Evolutionary conservation across 345 rosid genomes (phyloP), one percentile per base, ranked within the genome.

Genomic region (Balakata baccata): DNA sequence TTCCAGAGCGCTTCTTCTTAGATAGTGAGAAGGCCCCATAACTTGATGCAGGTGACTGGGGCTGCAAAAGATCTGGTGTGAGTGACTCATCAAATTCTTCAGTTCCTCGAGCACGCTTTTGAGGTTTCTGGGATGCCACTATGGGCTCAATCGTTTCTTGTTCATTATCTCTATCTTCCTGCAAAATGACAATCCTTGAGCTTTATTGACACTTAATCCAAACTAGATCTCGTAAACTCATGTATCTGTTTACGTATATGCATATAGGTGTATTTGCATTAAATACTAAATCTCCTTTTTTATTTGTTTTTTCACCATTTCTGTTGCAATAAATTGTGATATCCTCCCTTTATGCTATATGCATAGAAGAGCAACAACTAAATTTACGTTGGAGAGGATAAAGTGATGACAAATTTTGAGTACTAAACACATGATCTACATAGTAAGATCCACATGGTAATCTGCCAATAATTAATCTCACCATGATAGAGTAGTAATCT

Each of bases 101-200:
- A 51, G 87, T 83, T 71, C 77, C 82, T 75, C 75, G 81, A 67
- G 84, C 80, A 75, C 83, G 87, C 82, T 89, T 89, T 74, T 76
- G 85, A 68, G 87, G 86, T 69, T 86, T 84, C 68, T 57, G 80
- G 61, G 79, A 83, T 60, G 86, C 77, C 63, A 77, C 86, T 34
- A 47, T 57, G 51, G 74, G 86, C 73, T 86, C 90, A 60, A 82
- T 84, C 59, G 81, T 83, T 82, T 87, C 93, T 82, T 86, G 85
- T 76, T 91, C 96, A 75, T 90, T 86, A 17, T 85, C 92, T 81
- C 87, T 90, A 73, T 90, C 88, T 74, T 85, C 93, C 87, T 89
- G 85, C 80, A 73, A 85, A 41, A 73, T 57, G 67, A 69, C 14
- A 67, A 67, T 25, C 37, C 57, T 50, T 69, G 25, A 75, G 77